Base-by-base conservation (phyloP, 1,139 yeast genomes). In the Hanseniaspora gamundiae region DNA sequence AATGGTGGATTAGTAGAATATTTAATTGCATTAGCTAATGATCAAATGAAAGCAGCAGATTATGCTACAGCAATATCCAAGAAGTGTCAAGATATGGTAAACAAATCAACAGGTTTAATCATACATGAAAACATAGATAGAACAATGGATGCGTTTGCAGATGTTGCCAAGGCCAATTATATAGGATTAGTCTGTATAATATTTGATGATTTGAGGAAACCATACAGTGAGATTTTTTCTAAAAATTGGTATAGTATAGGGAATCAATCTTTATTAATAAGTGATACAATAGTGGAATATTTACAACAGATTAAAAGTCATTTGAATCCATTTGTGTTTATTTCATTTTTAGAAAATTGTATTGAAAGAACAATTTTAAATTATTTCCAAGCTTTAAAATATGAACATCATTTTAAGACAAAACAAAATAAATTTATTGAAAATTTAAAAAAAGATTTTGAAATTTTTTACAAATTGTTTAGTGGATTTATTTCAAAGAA, bases 1-100 rank as follows among this genome's bases (percentile, higher is more conserved):
- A 78, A 80, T 35, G 88, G 84, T 28, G 94, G 95, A 2, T 67
- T 86, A 40, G 70, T 82, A 38, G 95, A 87, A 56, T 87, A 87
- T 59, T 66, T 84, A 46, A 74, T 84, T 26, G 95, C 95, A 0
- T 70, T 85, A 30, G 93, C 93, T 2, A 87, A 87, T 48, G 93
- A 83, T 60, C 95, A 86, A 60, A 82, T 86, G 64, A 78, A 83
- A 52, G 83, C 88, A 19, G 94, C 91, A 21, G 79, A 83, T 50
- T 74, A 83, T 49, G 77, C 83, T 27, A 94, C 84, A 48, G 83
- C 82, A 38, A 78, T 86, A 44, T 70, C 81, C 21, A 76, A 78
- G 14, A 75, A 72, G 45, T 79, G 82, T 58, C 70, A 76, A 27
- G 74, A 73, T 2, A 70, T 79, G 55, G 88, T 86, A 13, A 80